A percentile compares a stretch with the other conserved stretches of the same genome.
phyloP scores from a whole-genome alignment of 192 early-diverging fungal genomes.

The Coemansia sp. region DNA sequence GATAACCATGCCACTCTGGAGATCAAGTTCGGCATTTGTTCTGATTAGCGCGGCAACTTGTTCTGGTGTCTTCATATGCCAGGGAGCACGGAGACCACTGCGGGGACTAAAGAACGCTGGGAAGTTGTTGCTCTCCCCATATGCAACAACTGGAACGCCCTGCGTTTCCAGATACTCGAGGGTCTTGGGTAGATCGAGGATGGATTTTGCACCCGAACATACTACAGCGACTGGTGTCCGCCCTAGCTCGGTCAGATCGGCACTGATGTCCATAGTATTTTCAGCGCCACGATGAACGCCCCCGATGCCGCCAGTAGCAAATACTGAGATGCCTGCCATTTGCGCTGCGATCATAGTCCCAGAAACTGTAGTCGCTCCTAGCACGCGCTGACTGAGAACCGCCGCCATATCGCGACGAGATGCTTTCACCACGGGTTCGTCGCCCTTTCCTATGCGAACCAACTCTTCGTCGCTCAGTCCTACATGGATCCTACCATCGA shows the following conservation, averaged over 20 bases:
- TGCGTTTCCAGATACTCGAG: conserved; percentile 91
- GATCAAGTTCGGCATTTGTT: conserved; percentile 61
- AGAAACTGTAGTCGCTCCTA: conserved; percentile 92
- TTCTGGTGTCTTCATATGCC: conserved; percentile 34
- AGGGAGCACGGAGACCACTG: conserved; percentile 59
- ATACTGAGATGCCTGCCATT: conserved; percentile 80
- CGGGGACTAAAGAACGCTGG: conserved; percentile 89
- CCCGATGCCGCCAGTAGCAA: conserved; percentile 97
- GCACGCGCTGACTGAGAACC: conserved; percentile 67
- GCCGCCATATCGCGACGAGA: conserved; percentile 81
- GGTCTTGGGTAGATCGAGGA: conserved; percentile 89
- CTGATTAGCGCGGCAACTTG: conserved; percentile 51
- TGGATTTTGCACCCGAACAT: conserved; percentile 96
- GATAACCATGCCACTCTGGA: conserved; percentile 81
- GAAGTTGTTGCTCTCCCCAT: conserved; percentile 65
- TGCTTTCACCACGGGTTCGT: conserved; percentile 63
- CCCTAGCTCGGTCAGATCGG: conserved; percentile 90
- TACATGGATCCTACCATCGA: conserved; percentile 82
- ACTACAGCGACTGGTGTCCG: conserved; percentile 91
- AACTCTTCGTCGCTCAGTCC: conserved; percentile 69
- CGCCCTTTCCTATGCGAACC: conserved; percentile 61
- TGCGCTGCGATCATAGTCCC: conserved; percentile 89
- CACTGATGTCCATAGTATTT: conserved; percentile 81
- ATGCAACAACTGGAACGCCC: conserved; percentile 87
- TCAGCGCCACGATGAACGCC: conserved; percentile 89